Evolutionary conservation across 176 grass and related monocot genomes (phyloP).

Genomic region (Hordeum marinum): DNA sequence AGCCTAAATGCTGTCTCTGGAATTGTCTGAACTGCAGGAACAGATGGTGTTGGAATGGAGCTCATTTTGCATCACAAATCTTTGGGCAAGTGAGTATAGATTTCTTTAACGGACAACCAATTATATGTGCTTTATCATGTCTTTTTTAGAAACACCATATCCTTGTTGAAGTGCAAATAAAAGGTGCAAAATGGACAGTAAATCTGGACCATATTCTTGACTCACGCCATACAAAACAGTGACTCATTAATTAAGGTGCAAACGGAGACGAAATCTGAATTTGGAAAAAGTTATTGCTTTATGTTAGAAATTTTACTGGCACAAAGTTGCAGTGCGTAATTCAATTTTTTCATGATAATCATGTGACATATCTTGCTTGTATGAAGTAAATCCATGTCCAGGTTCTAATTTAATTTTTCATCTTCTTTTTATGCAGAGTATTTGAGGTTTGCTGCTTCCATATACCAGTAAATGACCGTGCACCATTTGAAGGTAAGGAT

Average conservation of each 20-base stretch:
- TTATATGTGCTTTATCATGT: neutral
- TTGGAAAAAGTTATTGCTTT: neutral
- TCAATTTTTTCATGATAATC: too few relatives aligned
- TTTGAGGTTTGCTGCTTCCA: conserved; percentile 79
- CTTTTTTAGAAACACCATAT: neutral
- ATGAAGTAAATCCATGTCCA: neutral
- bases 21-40: conserved; percentile 27
- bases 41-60: conserved; percentile 51
- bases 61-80: conserved; percentile 64
- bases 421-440: conserved; percentile 31
- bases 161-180: too few relatives aligned
- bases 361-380: neutral
- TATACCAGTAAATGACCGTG: conserved; percentile 62
- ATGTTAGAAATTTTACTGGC: neutral
- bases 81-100: conserved; percentile 48
- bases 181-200: too few relatives aligned
- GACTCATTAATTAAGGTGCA: neutral
- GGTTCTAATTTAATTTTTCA: neutral
- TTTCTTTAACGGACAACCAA: neutral
- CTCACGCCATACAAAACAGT: neutral
- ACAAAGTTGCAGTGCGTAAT: neutral
- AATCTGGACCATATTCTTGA: too few relatives aligned
- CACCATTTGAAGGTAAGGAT: conserved; percentile 63
- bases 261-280: neutral
- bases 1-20: neutral